These are phyloP conservation scores for Aureobasidium sp. DNA, from an alignment of 2,329 filamentous ascomycete genomes.

Conservation along the genomic window DNA sequence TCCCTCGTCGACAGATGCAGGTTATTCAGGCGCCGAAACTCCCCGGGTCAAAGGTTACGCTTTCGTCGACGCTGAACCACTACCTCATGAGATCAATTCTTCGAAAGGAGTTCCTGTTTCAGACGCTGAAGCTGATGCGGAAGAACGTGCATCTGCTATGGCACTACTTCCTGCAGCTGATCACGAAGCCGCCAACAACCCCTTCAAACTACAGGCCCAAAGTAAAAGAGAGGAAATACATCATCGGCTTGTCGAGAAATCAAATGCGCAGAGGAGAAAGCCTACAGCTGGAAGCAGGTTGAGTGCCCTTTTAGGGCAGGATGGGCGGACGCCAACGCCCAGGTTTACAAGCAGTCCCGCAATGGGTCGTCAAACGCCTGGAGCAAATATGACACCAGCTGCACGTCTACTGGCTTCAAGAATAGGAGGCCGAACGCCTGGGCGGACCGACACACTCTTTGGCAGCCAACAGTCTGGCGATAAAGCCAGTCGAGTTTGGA, in stretches of 20 bases:
- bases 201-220: slow-evolving; percentile 69
- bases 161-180: slow-evolving; percentile 38
- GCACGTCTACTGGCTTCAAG: slow-evolving; percentile 59
- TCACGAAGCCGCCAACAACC: slow-evolving; percentile 53
- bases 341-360: slow-evolving; percentile 50
- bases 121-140: slow-evolving; percentile 25
- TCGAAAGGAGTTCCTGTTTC: slow-evolving; percentile 35
- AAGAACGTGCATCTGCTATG: slow-evolving; percentile 28
- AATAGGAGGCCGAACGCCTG: slow-evolving; percentile 38
- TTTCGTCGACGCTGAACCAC: slow-evolving; percentile 78
- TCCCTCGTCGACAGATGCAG: slow-evolving; percentile 32
- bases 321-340: slow-evolving; percentile 53
- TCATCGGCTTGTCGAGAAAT: slow-evolving; percentile 76
- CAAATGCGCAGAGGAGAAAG: slow-evolving; percentile 58
- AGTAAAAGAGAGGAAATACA: slow-evolving; percentile 73
- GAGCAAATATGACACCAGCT: slow-evolving; percentile 56
- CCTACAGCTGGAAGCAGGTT: slow-evolving; percentile 43
- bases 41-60: slow-evolving; percentile 88
- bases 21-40: slow-evolving; percentile 62
- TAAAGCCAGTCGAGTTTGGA: slow-evolving; percentile 16
- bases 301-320: slow-evolving; percentile 22
- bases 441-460: slow-evolving; percentile 24
- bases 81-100: slow-evolving; percentile 47
- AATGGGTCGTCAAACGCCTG: slow-evolving; percentile 47
- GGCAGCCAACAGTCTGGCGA: slow-evolving; percentile 16